Base-by-base conservation (phyloP, 2,329 filamentous ascomycete genomes). In the Botrytis porri region DNA sequence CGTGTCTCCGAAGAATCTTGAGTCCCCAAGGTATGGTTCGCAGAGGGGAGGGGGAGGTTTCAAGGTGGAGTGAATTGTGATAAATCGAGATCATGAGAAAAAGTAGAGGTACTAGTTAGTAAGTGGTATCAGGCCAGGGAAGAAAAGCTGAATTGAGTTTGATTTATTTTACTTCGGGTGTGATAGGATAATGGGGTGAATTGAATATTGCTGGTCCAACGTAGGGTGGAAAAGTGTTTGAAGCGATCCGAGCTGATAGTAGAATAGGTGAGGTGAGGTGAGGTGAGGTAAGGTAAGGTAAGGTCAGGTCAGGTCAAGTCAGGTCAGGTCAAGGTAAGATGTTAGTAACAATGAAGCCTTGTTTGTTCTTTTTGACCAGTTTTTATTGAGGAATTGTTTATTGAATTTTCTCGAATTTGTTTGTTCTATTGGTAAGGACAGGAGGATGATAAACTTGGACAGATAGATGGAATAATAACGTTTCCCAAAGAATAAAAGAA, bases 231-330 rank as follows among this genome's bases (percentile, higher is more conserved):
- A 43, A 43, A 22, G 37, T 69, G n/a, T 22, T 43, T 43, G 32
- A 43, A 25, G 45, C 9, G 66, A 69, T 60, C 35, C 66, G 66
- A 69, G 66, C 54, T 57, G 66, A 54, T 54, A 8, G 62, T 18
- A 10, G n/a, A 39, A 67, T n/a, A 20, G 25, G 12, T 20, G n/a
- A 16, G n/a, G 25, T 16, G 22, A 32, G n/a, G 25, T 16, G 22
- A 32, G n/a, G 18, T 18, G 29, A 45, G 43, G 43, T 45, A 20
- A 45, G 22, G 9, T 37, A 32, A 16, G 18, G 9, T n/a, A 10
- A 48, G 62, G 10, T 22, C 43, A 25, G 20, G 45, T 25, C 29
- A 45, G 12, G 9, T 39, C 43, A 7, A 16, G 16, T 16, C 29
- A 35, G 41, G 10, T 22, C 32, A 54, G n/a, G 51, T 16, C 25